These are phyloP conservation scores for Acacia acuminata DNA, from an alignment of 306 rosid species.

Conservation along the genomic window DNA sequence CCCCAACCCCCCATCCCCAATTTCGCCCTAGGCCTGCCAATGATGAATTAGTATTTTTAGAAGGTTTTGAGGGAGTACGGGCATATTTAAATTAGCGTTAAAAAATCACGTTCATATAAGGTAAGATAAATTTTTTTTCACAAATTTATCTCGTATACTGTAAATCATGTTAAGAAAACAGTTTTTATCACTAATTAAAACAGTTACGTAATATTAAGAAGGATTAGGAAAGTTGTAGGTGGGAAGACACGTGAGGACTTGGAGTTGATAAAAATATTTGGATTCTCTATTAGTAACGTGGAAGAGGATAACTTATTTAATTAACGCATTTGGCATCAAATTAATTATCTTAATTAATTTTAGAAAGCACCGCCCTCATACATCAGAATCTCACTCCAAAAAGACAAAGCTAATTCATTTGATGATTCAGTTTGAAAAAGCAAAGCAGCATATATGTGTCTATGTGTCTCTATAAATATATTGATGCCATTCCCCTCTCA, in stretches of 20 bases:
- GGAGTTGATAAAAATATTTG: neutral
- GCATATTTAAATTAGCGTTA: too few relatives aligned
- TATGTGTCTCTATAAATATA: neutral
- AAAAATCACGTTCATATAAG: rapidly evolving
- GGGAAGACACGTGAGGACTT: neutral
- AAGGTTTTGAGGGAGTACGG: neutral
- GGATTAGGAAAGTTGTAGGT: neutral
- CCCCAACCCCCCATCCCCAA: too few relatives aligned
- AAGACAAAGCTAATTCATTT: neutral
- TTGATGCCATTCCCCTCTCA: neutral
- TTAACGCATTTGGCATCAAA: neutral
- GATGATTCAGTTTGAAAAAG: neutral
- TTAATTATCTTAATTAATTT: too few relatives aligned
- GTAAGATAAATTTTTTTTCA: too few relatives aligned
- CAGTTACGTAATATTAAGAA: too few relatives aligned
- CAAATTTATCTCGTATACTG: too few relatives aligned
- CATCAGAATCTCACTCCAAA: too few relatives aligned
- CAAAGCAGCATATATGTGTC: neutral
- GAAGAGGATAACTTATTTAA: neutral
- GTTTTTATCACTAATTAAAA: too few relatives aligned
- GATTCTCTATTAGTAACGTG: neutral
- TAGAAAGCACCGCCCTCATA: neutral
- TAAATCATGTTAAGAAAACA: too few relatives aligned
- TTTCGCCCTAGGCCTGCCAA: too few relatives aligned
- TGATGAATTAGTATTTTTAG: too few relatives aligned